Percentiles rank a stretch among this genome's conserved stretches.
phyloP scores from a whole-genome alignment of 352 stramenopile genomes.

The Phytophthora constricta region DNA sequence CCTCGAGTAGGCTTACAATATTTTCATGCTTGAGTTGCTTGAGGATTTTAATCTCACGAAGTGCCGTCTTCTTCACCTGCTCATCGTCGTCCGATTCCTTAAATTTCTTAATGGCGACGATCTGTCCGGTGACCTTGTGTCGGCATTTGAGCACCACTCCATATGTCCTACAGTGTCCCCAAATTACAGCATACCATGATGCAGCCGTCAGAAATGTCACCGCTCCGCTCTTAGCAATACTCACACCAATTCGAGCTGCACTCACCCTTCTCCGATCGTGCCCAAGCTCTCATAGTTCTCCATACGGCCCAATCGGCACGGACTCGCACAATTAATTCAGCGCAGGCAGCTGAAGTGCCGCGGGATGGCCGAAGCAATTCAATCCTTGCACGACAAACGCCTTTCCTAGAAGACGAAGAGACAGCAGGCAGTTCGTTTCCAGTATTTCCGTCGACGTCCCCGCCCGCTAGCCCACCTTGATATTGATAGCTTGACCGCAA shows the following conservation, averaged over 20 bases:
- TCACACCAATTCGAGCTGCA: background rate
- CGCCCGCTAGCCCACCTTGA: background rate
- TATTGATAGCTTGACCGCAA: conserved; percentile 38
- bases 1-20: conserved; percentile 87
- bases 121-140: conserved; percentile 81
- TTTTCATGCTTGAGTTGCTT: conserved; percentile 90
- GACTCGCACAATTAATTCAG: conserved; percentile 6
- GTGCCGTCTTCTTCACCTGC: conserved; percentile 88
- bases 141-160: conserved; percentile 89
- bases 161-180: conserved; percentile 60
- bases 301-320: conserved; percentile 44
- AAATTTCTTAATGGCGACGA: conserved; percentile 93
- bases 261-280: conserved; percentile 88
- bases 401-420: conserved; percentile 30
- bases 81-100: conserved; percentile 92
- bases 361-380: conserved; percentile 3
- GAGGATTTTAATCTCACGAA: conserved; percentile 87
- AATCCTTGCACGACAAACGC: conserved; percentile 7
- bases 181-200: background rate
- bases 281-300: conserved; percentile 91
- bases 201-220: background rate
- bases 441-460: conserved; percentile 19
- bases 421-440: conserved; percentile 47
- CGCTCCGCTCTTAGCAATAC: background rate
- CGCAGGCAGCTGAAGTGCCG: background rate